phyloP scores from a whole-genome alignment of 1,139 yeast genomes.

The Protomyces inouyei region DNA sequence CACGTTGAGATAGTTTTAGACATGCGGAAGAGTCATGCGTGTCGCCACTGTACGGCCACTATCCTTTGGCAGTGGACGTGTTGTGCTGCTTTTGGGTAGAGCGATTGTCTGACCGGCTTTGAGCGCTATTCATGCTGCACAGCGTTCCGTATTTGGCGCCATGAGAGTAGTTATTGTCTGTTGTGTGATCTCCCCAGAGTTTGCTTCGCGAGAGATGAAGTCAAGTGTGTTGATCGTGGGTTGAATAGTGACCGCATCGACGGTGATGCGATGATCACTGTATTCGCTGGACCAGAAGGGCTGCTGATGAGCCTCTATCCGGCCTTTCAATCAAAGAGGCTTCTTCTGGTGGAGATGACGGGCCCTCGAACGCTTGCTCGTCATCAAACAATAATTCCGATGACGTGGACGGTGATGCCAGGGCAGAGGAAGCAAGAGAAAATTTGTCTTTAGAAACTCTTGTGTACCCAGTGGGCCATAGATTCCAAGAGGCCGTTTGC shows the following conservation, averaged over 20 bases:
- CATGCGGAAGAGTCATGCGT: no score
- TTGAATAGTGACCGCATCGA: conserved; percentile 11
- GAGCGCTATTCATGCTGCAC: no score
- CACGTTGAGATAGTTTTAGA: no score
- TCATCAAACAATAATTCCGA: conserved; percentile 5
- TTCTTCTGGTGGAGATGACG: conserved; percentile 3
- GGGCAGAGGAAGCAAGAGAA: conserved; percentile 14
- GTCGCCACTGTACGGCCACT: no score
- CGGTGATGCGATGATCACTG: neutral
- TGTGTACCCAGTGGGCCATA: conserved; percentile 18
- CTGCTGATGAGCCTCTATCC: neutral
- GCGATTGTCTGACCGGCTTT: no score
- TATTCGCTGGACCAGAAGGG: neutral
- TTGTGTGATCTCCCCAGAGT: no score
- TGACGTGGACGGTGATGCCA: conserved; percentile 13
- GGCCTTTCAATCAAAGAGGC: neutral
- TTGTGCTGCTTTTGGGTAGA: no score
- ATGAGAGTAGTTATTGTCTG: neutral
- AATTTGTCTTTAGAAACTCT: conserved; percentile 15
- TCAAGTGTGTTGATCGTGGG: conserved; percentile 11
- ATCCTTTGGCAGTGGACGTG: no score
- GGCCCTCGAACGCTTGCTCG: neutral
- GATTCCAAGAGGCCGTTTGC: conserved; percentile 4
- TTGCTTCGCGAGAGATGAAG: conserved; percentile 2
- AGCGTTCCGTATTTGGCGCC: no score